A percentile compares a stretch with the other conserved stretches of the same genome.
phyloP scores from a whole-genome alignment of 176 grass and related monocot species.

The Carex pumila region DNA sequence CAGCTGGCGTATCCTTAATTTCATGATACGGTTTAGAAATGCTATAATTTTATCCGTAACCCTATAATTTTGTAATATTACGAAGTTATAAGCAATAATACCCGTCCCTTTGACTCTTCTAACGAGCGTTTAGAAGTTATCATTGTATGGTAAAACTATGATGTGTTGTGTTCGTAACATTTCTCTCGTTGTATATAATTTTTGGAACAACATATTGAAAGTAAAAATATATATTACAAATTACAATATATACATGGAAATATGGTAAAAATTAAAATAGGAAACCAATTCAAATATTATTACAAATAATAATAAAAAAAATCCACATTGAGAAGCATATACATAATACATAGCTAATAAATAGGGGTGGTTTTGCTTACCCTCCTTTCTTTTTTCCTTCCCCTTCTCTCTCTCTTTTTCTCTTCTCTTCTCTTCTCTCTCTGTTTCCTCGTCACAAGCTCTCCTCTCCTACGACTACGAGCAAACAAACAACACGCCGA shows the following conservation, averaged over 20 bases:
- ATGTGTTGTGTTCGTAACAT: background rate
- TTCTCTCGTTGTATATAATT: background rate
- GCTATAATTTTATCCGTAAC: too few species aligned
- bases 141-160: background rate
- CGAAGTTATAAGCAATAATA: background rate
- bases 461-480: conserved; percentile 5
- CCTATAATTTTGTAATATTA: background rate
- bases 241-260: background rate
- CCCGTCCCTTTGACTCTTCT: background rate
- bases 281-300: conserved; percentile 18
- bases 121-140: background rate
- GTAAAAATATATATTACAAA: too few species aligned
- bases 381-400: background rate
- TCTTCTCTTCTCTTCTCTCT: background rate
- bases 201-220: background rate
- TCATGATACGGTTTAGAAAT: too few species aligned
- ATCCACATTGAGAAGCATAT: conserved; percentile 12
- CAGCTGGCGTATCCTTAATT: too few species aligned
- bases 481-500: background rate
- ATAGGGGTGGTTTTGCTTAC: conserved; percentile 3
- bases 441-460: conserved; percentile 19
- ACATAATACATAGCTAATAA: conserved; percentile 16
- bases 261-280: background rate
- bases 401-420: background rate
- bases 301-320: background rate